A percentile compares a stretch with the other conserved stretches of the same genome.
These are phyloP conservation scores for Hydrangea macrophylla DNA, from an alignment of 148 eudicot species.

Conservation along the genomic window DNA sequence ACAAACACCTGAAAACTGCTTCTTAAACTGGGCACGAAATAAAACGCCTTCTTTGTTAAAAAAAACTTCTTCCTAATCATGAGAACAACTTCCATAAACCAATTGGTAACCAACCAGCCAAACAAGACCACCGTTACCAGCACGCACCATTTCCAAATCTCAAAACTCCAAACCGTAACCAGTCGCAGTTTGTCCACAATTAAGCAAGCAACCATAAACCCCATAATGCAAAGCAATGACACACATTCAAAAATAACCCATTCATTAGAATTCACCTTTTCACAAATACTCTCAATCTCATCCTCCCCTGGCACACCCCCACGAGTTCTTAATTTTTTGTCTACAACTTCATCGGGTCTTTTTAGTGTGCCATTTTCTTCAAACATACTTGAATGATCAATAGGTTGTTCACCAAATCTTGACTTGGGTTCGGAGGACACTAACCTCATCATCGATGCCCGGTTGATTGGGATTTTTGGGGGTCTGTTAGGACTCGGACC, in stretches of 20 bases:
- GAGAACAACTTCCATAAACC: conserved; percentile 56
- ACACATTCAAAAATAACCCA: conserved; percentile 45
- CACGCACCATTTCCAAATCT: conserved; percentile 67
- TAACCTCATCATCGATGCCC: conserved; percentile 33
- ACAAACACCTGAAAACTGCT: conserved; percentile 57
- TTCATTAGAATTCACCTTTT: conserved; percentile 63
- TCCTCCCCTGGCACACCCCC: conserved; percentile 40
- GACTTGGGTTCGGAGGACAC: conserved; percentile 68
- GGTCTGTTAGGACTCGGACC: conserved; percentile 44
- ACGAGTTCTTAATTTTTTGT: conserved; percentile 23
- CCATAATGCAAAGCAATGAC: conserved; percentile 40
- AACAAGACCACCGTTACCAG: conserved; percentile 69
- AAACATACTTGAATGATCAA: conserved; percentile 23
- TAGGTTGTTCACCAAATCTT: conserved; percentile 85
- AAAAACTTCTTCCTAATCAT: conserved; percentile 69
- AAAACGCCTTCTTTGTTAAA: conserved; percentile 67
- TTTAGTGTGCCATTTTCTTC: conserved; percentile 22
- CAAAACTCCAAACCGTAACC: conserved; percentile 37
- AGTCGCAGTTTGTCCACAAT: conserved; percentile 33
- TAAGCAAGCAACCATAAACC: conserved; percentile 43
- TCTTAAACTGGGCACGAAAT: conserved; percentile 75
- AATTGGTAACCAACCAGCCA: conserved; percentile 63
- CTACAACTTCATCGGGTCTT: conserved; percentile 10
- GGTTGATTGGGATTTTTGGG: conserved; percentile 44
- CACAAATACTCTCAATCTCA: conserved; percentile 59